A percentile compares a stretch with the other conserved stretches of the same genome.
These are phyloP conservation scores for Maudiozyma serrabonitensis DNA, from an alignment of 805 yeast species.

Conservation along the genomic window DNA sequence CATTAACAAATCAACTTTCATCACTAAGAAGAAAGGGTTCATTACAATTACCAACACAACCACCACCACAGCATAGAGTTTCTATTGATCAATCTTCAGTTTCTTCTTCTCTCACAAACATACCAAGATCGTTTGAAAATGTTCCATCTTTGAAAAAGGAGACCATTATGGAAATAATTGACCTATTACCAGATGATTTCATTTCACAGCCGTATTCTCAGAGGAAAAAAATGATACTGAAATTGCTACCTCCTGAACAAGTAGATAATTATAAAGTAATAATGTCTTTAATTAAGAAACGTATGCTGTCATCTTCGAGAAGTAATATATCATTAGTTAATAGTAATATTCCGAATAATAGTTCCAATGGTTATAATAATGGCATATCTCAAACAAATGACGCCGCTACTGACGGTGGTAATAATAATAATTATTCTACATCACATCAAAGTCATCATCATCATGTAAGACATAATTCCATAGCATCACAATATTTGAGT, in stretches of 20 bases:
- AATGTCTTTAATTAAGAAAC: slow-evolving; percentile 24
- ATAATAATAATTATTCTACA: background rate
- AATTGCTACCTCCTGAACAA: slow-evolving; percentile 31
- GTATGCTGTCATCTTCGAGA: slow-evolving; percentile 16
- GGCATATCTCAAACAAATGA: background rate
- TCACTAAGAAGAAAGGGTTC: slow-evolving; percentile 1
- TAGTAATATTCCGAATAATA: background rate
- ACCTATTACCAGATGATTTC: slow-evolving; percentile 42
- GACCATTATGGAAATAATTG: slow-evolving; percentile 26
- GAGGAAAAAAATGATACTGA: slow-evolving; percentile 36
- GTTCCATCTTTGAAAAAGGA: slow-evolving; percentile 5
- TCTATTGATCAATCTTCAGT: background rate
- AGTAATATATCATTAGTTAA: slow-evolving; percentile 17
- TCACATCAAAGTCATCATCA: background rate
- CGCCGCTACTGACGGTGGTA: background rate
- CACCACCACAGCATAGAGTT: background rate
- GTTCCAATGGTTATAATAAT: background rate
- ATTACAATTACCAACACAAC: background rate
- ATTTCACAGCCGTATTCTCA: slow-evolving; percentile 51
- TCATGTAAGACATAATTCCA: slow-evolving; percentile 22
- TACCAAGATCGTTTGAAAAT: background rate
- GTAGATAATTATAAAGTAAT: slow-evolving; percentile 27
- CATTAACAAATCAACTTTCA: slow-evolving; percentile 1
- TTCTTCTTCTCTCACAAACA: slow-evolving; percentile 1
- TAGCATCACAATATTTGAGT: slow-evolving; percentile 27